phyloP scores from a whole-genome alignment of 768 basidiomycete species.

The Suillus luteus region DNA sequence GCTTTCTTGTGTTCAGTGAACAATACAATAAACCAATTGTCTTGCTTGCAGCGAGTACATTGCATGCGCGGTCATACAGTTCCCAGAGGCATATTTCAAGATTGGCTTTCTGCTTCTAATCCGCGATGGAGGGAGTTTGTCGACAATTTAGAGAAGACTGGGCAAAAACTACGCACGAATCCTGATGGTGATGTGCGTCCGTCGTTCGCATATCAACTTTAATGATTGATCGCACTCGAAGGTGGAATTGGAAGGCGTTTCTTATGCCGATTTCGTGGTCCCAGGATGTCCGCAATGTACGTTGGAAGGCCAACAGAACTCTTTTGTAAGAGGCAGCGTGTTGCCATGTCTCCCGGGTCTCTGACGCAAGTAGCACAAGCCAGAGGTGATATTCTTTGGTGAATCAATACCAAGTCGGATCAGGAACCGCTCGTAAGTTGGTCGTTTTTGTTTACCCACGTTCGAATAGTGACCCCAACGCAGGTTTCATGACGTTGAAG shows the following conservation, averaged over 20 bases:
- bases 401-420: constrained; percentile 74
- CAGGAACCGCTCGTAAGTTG: constrained; percentile 70
- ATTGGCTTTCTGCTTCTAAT: constrained; percentile 68
- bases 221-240: constrained; percentile 28
- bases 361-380: constrained; percentile 58
- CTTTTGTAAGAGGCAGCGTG: constrained; percentile 48
- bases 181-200: constrained; percentile 87
- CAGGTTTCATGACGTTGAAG: constrained; percentile 61
- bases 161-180: constrained; percentile 72
- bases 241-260: constrained; percentile 81
- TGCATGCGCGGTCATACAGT: constrained; percentile 75
- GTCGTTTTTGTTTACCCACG: neutral
- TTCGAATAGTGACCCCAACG: neutral
- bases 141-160: constrained; percentile 60
- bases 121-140: constrained; percentile 76
- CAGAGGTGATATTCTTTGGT: constrained; percentile 86
- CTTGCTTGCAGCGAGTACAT: constrained; percentile 60
- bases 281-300: constrained; percentile 77
- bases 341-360: neutral
- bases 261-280: constrained; percentile 76
- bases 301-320: constrained; percentile 54
- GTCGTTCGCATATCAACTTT: constrained; percentile 1
- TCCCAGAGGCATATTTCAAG: constrained; percentile 71
- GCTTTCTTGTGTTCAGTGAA: neutral
- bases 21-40: constrained; percentile 17